Percentiles rank a stretch among this genome's conserved stretches.
Evolutionary conservation across 495 filamentous ascomycete species (phyloP).

Genomic region (Tricharina praecox): DNA sequence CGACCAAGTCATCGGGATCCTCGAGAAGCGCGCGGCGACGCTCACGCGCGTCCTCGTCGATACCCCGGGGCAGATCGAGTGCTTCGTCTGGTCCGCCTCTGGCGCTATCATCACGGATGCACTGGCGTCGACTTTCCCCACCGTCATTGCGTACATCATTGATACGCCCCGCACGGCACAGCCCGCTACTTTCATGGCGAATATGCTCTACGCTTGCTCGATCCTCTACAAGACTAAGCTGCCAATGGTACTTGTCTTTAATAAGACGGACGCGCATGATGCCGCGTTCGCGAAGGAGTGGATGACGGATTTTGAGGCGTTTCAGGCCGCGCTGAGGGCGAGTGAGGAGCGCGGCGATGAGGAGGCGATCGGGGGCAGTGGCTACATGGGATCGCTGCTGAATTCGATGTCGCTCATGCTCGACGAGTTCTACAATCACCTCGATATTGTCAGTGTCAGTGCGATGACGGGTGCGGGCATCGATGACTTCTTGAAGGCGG

Average conservation of each 20-base stretch:
- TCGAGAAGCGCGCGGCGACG: slow-evolving; percentile 62
- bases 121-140: slow-evolving; percentile 43
- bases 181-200: slow-evolving; percentile 97
- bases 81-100: slow-evolving; percentile 98
- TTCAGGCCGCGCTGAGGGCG: slow-evolving; percentile 64
- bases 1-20: slow-evolving; percentile 73
- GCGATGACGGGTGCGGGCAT: slow-evolving; percentile 85
- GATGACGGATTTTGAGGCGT: slow-evolving; percentile 98
- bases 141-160: slow-evolving; percentile 3
- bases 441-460: slow-evolving; percentile 82
- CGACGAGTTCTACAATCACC: slow-evolving; percentile 89
- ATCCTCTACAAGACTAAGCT: slow-evolving; percentile 97
- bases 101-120: slow-evolving; percentile 88
- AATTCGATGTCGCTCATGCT: slow-evolving; percentile 97
- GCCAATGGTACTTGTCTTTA: slow-evolving; percentile 96
- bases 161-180: slow-evolving; percentile 71
- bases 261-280: slow-evolving; percentile 91
- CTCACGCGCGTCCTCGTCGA: slow-evolving; percentile 81
- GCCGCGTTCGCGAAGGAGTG: slow-evolving; percentile 89
- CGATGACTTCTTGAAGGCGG: slow-evolving; percentile 80
- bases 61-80: slow-evolving; percentile 94
- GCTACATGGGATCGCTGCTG: slow-evolving; percentile 90
- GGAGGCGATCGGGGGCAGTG: slow-evolving; percentile 55
- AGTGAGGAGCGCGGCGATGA: slow-evolving; percentile 69
- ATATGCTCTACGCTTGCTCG: slow-evolving; percentile 97